Evolutionary conservation across 208 protist genomes (phyloP).

Genomic region (Porcisia hertigi): DNA sequence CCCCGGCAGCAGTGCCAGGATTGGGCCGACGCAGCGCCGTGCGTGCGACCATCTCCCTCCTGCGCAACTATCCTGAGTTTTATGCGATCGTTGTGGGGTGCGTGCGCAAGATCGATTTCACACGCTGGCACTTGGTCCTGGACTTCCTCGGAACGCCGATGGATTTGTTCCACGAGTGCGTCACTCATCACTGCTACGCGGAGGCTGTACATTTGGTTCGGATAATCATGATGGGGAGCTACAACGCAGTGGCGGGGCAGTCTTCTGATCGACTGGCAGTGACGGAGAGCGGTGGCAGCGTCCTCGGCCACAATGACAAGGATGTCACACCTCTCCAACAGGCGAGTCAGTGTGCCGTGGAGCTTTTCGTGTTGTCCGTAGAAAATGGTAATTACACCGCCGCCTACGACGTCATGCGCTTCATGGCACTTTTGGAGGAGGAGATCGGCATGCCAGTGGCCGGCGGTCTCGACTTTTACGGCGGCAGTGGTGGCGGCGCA

Average conservation of each 20-base stretch:
- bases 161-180: slow-evolving; percentile 69
- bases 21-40: slow-evolving; percentile 48
- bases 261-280: slow-evolving; percentile 18
- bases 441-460: slow-evolving; percentile 42
- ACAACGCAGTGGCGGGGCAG: slow-evolving; percentile 10
- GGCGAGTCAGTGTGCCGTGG: slow-evolving; percentile 34
- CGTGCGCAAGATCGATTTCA: slow-evolving; percentile 77
- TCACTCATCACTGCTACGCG: slow-evolving; percentile 52
- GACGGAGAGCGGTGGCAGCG: slow-evolving; percentile 1
- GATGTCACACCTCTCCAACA: slow-evolving; percentile 29
- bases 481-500: not conserved
- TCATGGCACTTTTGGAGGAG: slow-evolving; percentile 59
- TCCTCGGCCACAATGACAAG: too few species aligned
- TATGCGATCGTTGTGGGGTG: slow-evolving; percentile 67
- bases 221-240: slow-evolving; percentile 67
- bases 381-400: slow-evolving; percentile 41
- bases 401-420: slow-evolving; percentile 72
- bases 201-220: slow-evolving; percentile 73
- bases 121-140: slow-evolving; percentile 57
- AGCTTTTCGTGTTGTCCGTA: slow-evolving; percentile 44
- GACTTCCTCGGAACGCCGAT: slow-evolving; percentile 66
- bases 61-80: slow-evolving; percentile 75
- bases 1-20: slow-evolving; percentile 36
- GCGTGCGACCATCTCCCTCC: slow-evolving; percentile 42
- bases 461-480: slow-evolving; percentile 2